phyloP scores from a whole-genome alignment of 768 basidiomycete genomes.

The Trametes cinnabarina region DNA sequence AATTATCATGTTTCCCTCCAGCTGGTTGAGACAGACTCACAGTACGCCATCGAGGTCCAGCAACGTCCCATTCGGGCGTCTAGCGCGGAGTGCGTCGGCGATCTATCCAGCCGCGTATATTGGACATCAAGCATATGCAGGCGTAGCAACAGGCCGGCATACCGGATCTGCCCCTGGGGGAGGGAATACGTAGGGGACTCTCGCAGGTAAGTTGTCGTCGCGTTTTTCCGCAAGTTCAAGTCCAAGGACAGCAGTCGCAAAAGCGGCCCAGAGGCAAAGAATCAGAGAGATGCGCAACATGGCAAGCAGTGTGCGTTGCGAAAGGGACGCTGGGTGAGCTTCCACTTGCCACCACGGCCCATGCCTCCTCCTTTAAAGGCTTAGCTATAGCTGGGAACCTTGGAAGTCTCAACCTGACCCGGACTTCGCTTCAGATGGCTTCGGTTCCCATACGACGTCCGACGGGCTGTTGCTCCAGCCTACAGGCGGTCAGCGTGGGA shows the following conservation, averaged over 20 bases:
- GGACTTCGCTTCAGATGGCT: too few relatives aligned
- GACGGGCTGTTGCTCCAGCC: too few relatives aligned
- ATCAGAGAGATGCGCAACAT: neutral
- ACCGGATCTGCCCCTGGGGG: slow-evolving; percentile 28
- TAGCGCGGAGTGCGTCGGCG: slow-evolving; percentile 37
- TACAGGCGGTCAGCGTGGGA: too few relatives aligned
- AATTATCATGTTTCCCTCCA: neutral
- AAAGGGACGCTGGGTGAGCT: too few relatives aligned
- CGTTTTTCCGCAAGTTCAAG: slow-evolving; percentile 9
- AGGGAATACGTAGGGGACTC: slow-evolving; percentile 44
- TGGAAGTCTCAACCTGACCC: neutral
- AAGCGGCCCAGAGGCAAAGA: neutral
- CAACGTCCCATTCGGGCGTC: slow-evolving; percentile 35
- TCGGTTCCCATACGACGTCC: too few relatives aligned
- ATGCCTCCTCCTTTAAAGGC: too few relatives aligned
- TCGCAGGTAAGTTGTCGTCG: slow-evolving; percentile 40
- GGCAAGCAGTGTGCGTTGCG: too few relatives aligned
- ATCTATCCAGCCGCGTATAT: slow-evolving; percentile 24
- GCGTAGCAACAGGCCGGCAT: neutral
- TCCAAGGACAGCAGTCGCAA: neutral
- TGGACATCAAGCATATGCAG: neutral
- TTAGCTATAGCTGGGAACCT: too few relatives aligned
- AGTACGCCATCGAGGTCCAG: slow-evolving; percentile 40
- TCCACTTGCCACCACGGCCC: too few relatives aligned
- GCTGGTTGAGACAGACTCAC: slow-evolving; percentile 22